Percentiles rank a stretch among this genome's conserved stretches.
These are phyloP conservation scores for Rhizopogon rudus DNA, from an alignment of 768 basidiomycete genomes.

Conservation along the genomic window DNA sequence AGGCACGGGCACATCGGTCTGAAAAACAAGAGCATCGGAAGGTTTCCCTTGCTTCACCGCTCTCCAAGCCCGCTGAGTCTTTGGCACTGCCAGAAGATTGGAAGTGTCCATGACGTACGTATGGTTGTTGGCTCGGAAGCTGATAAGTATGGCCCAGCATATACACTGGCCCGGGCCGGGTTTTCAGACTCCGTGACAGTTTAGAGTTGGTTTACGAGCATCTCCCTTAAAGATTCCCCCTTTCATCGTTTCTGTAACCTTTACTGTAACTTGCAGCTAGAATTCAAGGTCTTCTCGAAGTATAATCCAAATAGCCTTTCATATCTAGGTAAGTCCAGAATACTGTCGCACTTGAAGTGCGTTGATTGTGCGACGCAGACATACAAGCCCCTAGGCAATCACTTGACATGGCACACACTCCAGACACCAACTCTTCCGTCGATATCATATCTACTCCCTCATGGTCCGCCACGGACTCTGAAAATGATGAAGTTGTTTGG, in stretches of 20 bases:
- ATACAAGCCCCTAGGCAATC: background rate
- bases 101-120: background rate
- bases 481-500: conserved; percentile 20
- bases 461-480: conserved; percentile 2
- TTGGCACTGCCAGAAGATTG: conserved; percentile 5
- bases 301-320: too few relatives aligned
- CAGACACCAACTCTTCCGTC: background rate
- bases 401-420: background rate
- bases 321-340: background rate
- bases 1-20: conserved; percentile 25
- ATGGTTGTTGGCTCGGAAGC: too few relatives aligned
- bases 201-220: background rate
- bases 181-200: background rate
- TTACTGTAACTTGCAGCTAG: background rate
- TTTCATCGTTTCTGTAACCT: background rate
- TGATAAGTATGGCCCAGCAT: too few relatives aligned
- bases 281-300: background rate
- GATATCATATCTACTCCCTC: background rate
- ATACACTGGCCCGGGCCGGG: too few relatives aligned
- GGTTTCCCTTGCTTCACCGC: conserved; percentile 26
- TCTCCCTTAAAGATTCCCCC: background rate
- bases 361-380: background rate
- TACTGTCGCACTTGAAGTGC: background rate
- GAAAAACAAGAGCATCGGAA: conserved; percentile 22
- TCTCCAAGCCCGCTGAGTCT: conserved; percentile 27